phyloP scores from a whole-genome alignment of 257 asterid species.

The Dorcoceras hygrometricum region DNA sequence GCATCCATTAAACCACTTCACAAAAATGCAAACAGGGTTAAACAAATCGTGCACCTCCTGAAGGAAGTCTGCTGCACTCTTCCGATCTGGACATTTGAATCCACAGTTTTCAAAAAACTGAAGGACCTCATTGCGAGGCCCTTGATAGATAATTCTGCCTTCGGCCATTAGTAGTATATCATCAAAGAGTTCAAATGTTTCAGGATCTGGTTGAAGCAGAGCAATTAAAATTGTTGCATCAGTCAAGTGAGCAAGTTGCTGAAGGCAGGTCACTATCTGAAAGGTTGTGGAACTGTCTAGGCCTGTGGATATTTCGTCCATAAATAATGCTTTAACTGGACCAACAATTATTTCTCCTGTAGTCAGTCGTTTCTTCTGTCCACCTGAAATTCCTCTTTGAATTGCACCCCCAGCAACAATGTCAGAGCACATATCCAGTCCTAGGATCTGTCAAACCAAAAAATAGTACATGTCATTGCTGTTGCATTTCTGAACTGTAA shows the following conservation, averaged over 20 bases:
- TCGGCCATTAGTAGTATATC: slow-evolving; percentile 43
- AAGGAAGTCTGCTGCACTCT: slow-evolving; percentile 42
- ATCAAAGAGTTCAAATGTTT: slow-evolving; percentile 44
- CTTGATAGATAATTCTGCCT: slow-evolving; percentile 42
- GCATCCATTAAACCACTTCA: neutral
- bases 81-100: slow-evolving; percentile 45
- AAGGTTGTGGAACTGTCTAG: slow-evolving; percentile 49
- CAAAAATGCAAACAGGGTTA: neutral
- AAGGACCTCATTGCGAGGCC: slow-evolving; percentile 29
- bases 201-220: slow-evolving; percentile 50
- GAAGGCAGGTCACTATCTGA: slow-evolving; percentile 40
- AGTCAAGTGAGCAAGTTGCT: slow-evolving; percentile 37
- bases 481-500: neutral
- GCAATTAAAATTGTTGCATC: slow-evolving; percentile 39
- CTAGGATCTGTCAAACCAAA: slow-evolving; percentile 27
- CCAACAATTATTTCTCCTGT: slow-evolving; percentile 47
- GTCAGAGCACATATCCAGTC: slow-evolving; percentile 45
- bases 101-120: slow-evolving; percentile 39
- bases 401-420: slow-evolving; percentile 42
- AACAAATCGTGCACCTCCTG: slow-evolving; percentile 31
- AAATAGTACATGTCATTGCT: neutral
- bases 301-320: slow-evolving; percentile 50
- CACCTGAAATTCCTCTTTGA: slow-evolving; percentile 51
- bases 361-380: slow-evolving; percentile 48
- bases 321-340: slow-evolving; percentile 36